phyloP scores from a whole-genome alignment of 345 rosid genomes.

The Eutrema heterophyllum region DNA sequence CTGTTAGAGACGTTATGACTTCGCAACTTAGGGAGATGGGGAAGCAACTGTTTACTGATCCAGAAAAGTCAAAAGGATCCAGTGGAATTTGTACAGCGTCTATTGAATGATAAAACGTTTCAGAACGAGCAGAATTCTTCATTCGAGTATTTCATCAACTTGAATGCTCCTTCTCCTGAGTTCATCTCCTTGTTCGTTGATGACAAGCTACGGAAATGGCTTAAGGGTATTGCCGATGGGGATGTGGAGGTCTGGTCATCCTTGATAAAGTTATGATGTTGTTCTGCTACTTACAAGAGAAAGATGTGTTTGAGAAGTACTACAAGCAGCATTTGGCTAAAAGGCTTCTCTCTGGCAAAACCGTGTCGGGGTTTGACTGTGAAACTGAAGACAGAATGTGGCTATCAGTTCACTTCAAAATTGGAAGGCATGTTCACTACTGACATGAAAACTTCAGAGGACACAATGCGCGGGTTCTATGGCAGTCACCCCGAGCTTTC shows the following conservation, averaged over 20 bases:
- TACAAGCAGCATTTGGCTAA: slow-evolving; percentile 98
- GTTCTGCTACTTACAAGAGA: slow-evolving; percentile 97
- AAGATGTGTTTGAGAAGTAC: slow-evolving; percentile 95
- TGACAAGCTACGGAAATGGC: slow-evolving; percentile 89
- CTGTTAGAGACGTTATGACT: slow-evolving; percentile 83
- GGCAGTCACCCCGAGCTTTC: slow-evolving; percentile 68
- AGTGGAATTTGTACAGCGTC: slow-evolving; percentile 90
- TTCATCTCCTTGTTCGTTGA: slow-evolving; percentile 91
- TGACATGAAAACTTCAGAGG: slow-evolving; percentile 98
- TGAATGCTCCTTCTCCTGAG: slow-evolving; percentile 94
- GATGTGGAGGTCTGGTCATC: slow-evolving; percentile 85
- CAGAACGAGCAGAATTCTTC: slow-evolving; percentile 94
- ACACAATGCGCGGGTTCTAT: slow-evolving; percentile 83
- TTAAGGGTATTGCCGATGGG: slow-evolving; percentile 84
- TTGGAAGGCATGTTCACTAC: slow-evolving; percentile 98
- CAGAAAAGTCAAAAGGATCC: slow-evolving; percentile 92
- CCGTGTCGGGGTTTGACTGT: slow-evolving; percentile 91
- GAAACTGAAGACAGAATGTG: slow-evolving; percentile 97
- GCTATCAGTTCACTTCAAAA: slow-evolving; percentile 95
- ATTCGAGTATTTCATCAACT: slow-evolving; percentile 85
- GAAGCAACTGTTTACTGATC: slow-evolving; percentile 86
- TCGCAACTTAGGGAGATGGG: slow-evolving; percentile 91
- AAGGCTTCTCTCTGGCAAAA: slow-evolving; percentile 91
- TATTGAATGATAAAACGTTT: slow-evolving; percentile 93
- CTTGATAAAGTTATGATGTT: slow-evolving; percentile 99